Percentiles rank a stretch among this genome's conserved stretches.
Conservation (phyloP, 306 rosid genomes). For the Medicago ruthenica region DNA sequence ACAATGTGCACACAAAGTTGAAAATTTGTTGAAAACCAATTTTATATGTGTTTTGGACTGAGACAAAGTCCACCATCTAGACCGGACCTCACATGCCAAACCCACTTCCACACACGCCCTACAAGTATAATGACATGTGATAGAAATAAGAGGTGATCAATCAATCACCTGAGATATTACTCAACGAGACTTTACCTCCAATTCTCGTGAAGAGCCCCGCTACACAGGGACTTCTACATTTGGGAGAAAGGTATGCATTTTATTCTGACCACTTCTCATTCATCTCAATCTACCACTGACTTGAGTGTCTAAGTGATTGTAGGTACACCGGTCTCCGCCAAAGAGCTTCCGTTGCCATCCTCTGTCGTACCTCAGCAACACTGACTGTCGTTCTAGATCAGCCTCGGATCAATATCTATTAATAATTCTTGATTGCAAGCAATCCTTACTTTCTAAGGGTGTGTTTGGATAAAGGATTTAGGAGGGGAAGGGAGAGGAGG, state of each 20-base stretch:
- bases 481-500: no score
- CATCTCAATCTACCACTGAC: background rate
- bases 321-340: background rate
- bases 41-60: background rate
- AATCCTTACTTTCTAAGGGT: background rate
- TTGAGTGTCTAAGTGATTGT: background rate
- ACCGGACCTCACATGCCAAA: no score
- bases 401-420: background rate
- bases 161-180: background rate
- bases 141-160: background rate
- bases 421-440: slow-evolving; percentile 28
- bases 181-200: no score
- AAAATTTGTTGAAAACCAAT: background rate
- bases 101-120: no score
- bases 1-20: slow-evolving; percentile 3
- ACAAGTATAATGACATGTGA: no score
- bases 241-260: no score
- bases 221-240: no score
- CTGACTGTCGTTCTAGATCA: background rate
- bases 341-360: background rate
- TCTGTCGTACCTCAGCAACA: background rate
- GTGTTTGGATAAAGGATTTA: no score
- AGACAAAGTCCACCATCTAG: no score
- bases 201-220: no score
- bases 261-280: background rate